Base-by-base conservation (phyloP, 2,329 filamentous ascomycete species). In the Neobulgaria alba region DNA sequence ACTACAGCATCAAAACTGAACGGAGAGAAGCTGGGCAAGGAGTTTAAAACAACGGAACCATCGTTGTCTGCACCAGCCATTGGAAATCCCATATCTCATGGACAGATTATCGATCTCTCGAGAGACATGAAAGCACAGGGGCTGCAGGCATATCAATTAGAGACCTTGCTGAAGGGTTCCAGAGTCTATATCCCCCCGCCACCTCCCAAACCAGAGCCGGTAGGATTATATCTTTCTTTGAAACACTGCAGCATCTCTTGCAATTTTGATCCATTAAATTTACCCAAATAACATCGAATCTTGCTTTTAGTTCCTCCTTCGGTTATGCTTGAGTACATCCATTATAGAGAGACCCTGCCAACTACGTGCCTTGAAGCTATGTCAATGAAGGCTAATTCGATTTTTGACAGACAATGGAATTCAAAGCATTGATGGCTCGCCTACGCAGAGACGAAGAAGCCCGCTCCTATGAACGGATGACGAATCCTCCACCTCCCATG, bases 401-500 rank as follows among this genome's bases (percentile, higher is more conserved):
- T 26, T 12, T 26, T 7, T 12, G 7, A 12, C 20, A 93, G 78
- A 82, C 82, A 1, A 67, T 79, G 5, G 83, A 94, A 64, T 96
- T 90, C 66, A 85, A 86, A 61, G 82, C 81, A 5, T 69, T 95
- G 1, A 96, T 96, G 87, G 79, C 79, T 17, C 79, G 82, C 12
- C 77, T 98, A 15, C 85, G 87, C 48, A 77, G 74, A 45, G 80
- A 92, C 55, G 83, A 90, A 65, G 89, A 96, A 67, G 75, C 79
- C 50, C 77, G 82, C 46, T 73, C 77, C 38, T 98, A 96, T 67
- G 75, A 86, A 51, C 78, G 81, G 57, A 87, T 96, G 79, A 65
- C 82, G 37, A 79, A 81, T 47, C 76, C 80, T 2, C 63, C 67
- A 2, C 62, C 70, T 1, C 61, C 66, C 1, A 58, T 67, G 46